Evolutionary conservation across 768 basidiomycete genomes (phyloP).

Genomic region (Hygrocybe coccinea): DNA sequence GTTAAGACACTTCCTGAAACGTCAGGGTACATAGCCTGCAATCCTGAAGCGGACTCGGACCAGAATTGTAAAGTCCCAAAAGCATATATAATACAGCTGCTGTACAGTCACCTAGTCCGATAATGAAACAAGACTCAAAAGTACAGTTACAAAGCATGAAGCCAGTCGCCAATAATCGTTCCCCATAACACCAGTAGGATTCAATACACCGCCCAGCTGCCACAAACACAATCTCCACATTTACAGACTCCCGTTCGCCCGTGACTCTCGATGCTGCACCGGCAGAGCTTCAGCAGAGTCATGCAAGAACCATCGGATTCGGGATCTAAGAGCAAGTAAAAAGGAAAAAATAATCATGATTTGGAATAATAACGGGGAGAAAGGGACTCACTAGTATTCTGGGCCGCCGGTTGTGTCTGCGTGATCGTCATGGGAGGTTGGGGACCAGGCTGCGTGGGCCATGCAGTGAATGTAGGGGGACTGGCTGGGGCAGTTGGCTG

Average conservation of each 20-base stretch:
- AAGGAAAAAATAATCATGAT: neutral
- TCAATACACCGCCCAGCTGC: neutral
- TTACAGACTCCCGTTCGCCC: neutral
- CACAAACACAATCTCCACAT: neutral
- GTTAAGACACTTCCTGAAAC: too few species aligned
- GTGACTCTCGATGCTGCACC: neutral
- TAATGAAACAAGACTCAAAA: too few species aligned
- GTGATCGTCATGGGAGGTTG: conserved; percentile 2
- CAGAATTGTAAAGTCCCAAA: too few species aligned
- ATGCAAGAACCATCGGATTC: neutral
- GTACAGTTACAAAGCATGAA: too few species aligned
- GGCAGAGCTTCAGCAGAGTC: neutral
- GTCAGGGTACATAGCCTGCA: too few species aligned
- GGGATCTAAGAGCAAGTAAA: neutral
- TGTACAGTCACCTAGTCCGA: too few species aligned
- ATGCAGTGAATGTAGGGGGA: neutral
- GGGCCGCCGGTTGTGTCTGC: neutral
- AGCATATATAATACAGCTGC: too few species aligned
- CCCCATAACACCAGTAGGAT: too few species aligned
- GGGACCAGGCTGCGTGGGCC: conserved; percentile 1
- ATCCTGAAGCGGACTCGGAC: too few species aligned
- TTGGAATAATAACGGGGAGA: neutral
- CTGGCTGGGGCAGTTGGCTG: conserved; percentile 1
- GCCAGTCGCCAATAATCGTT: too few species aligned
- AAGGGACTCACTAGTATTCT: neutral